Percentiles rank a stretch among this genome's conserved stretches.
Conservation (phyloP, 2,329 filamentous ascomycete genomes). For the Pseudogymnoascus sp. region DNA sequence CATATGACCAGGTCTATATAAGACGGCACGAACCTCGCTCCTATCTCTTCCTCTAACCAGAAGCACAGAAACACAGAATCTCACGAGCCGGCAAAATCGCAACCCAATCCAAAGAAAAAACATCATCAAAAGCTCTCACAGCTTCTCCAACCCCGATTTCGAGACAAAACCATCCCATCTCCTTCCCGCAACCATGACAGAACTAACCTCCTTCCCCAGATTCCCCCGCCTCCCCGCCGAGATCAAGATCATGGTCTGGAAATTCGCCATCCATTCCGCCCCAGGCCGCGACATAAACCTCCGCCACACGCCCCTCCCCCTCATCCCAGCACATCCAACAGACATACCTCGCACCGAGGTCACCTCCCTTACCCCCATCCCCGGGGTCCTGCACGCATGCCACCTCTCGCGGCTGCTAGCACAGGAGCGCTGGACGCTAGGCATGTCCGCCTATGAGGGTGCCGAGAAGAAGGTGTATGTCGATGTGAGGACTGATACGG, state of each 20-base stretch:
- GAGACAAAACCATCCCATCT: too few species aligned
- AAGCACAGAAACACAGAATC: too few species aligned
- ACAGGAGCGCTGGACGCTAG: background rate
- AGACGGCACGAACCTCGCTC: too few species aligned
- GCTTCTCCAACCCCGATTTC: too few species aligned
- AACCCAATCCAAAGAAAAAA: too few species aligned
- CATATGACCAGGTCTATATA: too few species aligned
- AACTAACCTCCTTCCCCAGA: background rate
- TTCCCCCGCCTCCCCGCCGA: background rate
- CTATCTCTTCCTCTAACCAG: too few species aligned
- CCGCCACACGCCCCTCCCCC: background rate
- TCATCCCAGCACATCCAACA: too few species aligned
- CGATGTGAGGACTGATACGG: background rate
- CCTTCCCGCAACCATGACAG: background rate
- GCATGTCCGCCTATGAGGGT: background rate
- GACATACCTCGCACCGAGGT: background rate
- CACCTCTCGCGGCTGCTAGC: background rate
- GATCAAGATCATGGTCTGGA: background rate
- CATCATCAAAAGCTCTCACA: too few species aligned
- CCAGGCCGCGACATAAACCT: background rate
- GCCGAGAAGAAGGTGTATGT: background rate
- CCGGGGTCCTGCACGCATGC: background rate
- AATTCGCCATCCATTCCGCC: background rate
- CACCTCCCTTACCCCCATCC: background rate
- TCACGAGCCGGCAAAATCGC: too few species aligned